Evolutionary conservation across 2,329 filamentous ascomycete species (phyloP), one percentile per base, ranked within the genome.

Genomic region (Tolypocladium ophioglossoides): DNA sequence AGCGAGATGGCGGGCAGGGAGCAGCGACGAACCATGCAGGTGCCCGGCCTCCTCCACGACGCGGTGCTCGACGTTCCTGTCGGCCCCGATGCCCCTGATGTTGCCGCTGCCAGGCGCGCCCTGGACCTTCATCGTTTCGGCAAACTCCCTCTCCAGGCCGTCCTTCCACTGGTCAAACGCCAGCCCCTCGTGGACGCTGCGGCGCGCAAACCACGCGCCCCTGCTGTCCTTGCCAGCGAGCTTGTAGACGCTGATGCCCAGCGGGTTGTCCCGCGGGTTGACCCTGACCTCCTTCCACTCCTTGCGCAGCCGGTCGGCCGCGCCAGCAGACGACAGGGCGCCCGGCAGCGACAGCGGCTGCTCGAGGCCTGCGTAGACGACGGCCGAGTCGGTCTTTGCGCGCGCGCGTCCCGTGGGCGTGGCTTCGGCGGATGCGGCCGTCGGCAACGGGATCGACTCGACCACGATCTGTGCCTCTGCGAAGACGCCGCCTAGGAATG

Each of bases 201-300:
- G 77, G 54, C 92, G 76, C 27, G 89, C 89, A 70, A 96, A 97
- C 92, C 92, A 97, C 9, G 87, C 78, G 2, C 91, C 92, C 59
- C 85, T 85, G 39, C 89, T 84, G 68, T 97, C 92, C 62, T 88
- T 86, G 2, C 86, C 82, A 0, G 78, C 73, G 56, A 94, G 78
- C 68, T 95, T 95, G 73, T 87, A 96, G 27, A 96, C 83, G 54
- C 77, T 78, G 57, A 96, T 84, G 0, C 79, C 83, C 10, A 89
- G 74, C 0, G 89, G 87, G 63, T 95, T 94, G 22, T 91, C 85
- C 60, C 78, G 84, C 3, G 80, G 70, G 44, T 78, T 82, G 54
- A 89, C 71, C 70, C 90, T 92, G 64, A 91, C 73, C 44, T 90
- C 86, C 68, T 95, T 96, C 91, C 92, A 96, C 70, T 89, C 82